These are phyloP conservation scores for Cryptococcus neoformans DNA, from an alignment of 1,284 basidiomycete genomes.

Conservation along the genomic window DNA sequence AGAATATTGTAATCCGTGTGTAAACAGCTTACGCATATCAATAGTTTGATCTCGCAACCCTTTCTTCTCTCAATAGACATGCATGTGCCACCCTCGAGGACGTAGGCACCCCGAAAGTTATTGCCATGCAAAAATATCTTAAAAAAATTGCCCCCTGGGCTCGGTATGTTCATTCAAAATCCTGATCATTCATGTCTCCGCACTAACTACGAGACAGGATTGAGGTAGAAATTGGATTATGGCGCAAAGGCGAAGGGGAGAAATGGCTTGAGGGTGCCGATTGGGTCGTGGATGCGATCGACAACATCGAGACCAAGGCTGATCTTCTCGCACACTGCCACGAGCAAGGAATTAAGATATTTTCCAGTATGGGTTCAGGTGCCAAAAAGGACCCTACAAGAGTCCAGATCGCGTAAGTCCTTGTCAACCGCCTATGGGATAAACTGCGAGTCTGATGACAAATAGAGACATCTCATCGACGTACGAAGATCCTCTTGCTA, in stretches of 20 bases:
- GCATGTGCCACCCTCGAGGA: constrained; percentile 87
- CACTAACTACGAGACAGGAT: constrained; percentile 54
- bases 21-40: not conserved
- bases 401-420: constrained; percentile 69
- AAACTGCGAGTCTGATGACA: not conserved
- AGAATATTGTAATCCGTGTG: not conserved
- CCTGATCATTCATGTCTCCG: not conserved
- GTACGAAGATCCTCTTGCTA: constrained; percentile 90
- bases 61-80: constrained; percentile 90
- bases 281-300: constrained; percentile 94
- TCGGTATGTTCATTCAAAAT: constrained; percentile 25
- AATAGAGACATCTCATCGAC: constrained; percentile 84
- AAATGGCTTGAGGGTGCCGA: constrained; percentile 71
- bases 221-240: constrained; percentile 76
- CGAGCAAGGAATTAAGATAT: constrained; percentile 73
- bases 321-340: constrained; percentile 82
- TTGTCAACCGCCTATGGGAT: not conserved
- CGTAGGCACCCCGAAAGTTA: constrained; percentile 93
- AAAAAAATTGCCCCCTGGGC: constrained; percentile 63
- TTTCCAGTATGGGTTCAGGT: constrained; percentile 97
- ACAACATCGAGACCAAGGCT: constrained; percentile 94
- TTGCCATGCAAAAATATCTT: constrained; percentile 69
- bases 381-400: constrained; percentile 94
- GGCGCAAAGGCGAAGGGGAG: constrained; percentile 71
- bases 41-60: constrained; percentile 87